phyloP scores from a whole-genome alignment of 176 grass and related monocot species.

The Chrysopogon serrulatus region DNA sequence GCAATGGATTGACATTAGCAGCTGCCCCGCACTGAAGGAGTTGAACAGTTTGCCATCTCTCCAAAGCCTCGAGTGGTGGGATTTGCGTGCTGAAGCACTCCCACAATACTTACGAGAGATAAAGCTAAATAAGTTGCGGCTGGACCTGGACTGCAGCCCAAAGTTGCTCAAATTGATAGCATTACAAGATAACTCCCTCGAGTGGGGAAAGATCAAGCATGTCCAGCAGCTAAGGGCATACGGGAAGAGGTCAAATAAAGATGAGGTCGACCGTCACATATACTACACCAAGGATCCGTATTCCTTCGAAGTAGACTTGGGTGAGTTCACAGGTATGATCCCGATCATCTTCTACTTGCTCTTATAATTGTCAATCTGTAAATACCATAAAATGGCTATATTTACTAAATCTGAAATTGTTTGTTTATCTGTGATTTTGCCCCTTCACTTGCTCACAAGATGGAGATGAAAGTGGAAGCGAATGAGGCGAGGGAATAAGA shows the following conservation, averaged over 20 bases:
- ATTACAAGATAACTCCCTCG: background rate
- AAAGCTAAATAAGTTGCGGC: background rate
- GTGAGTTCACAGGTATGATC: background rate
- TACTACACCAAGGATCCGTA: constrained; percentile 16
- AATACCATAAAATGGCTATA: background rate
- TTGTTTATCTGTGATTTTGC: background rate
- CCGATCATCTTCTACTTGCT: background rate
- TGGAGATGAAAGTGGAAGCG: background rate
- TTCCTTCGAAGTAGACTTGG: background rate
- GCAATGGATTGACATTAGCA: background rate
- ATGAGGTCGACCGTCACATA: background rate
- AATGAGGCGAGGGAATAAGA: background rate
- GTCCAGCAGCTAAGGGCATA: background rate
- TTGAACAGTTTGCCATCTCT: background rate
- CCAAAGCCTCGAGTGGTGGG: background rate
- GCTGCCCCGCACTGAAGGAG: background rate
- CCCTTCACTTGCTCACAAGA: background rate
- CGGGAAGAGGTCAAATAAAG: background rate
- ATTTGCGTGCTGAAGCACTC: background rate
- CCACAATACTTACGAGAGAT: background rate
- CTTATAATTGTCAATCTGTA: background rate
- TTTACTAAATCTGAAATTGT: background rate
- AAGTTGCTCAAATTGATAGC: constrained; percentile 15
- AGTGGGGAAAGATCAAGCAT: constrained; percentile 1
- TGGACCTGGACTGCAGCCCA: background rate